Percentiles rank a stretch among this genome's conserved stretches.
phyloP scores from a whole-genome alignment of 768 basidiomycete species.

The Russula ochroleuca region DNA sequence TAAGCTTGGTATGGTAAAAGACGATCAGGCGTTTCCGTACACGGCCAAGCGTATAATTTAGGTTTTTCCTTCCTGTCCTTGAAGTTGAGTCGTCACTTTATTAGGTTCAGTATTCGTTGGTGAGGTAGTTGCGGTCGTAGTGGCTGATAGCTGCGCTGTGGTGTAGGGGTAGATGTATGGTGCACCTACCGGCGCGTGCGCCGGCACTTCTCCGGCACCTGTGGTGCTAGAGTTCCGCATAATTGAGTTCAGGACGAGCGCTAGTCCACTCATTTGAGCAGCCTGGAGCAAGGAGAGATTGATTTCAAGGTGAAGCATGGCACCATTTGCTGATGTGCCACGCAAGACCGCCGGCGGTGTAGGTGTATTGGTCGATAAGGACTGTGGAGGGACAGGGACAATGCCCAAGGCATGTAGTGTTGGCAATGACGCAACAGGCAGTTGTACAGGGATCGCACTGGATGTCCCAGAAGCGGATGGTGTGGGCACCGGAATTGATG shows the following conservation, averaged over 20 bases:
- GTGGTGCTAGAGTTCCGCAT: conserved; percentile 41
- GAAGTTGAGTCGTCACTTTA: conserved; percentile 2
- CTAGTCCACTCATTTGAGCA: conserved; percentile 73
- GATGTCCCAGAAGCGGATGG: not conserved
- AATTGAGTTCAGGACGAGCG: conserved; percentile 64
- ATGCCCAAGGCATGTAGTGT: conserved; percentile 70
- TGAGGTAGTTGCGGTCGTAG: not conserved
- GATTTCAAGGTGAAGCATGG: conserved; percentile 71
- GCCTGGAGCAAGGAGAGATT: conserved; percentile 70
- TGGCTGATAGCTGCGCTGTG: conserved; percentile 1
- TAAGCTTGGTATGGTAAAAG: conserved; percentile 12
- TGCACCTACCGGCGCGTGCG: conserved; percentile 26
- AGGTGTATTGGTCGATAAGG: conserved; percentile 42
- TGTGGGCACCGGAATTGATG: conserved; percentile 31
- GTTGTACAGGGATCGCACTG: conserved; percentile 55
- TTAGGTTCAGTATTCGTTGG: conserved; percentile 7
- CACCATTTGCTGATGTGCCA: conserved; percentile 65
- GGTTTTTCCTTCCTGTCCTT: conserved; percentile 9
- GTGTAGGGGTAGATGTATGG: conserved; percentile 25
- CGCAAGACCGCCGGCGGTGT: conserved; percentile 75
- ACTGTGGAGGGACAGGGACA: conserved; percentile 59
- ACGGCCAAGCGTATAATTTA: conserved; percentile 4
- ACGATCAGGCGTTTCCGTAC: not conserved
- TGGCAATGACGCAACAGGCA: conserved; percentile 56
- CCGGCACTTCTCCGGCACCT: conserved; percentile 20